Base-by-base conservation (phyloP, 2,329 filamentous ascomycete species). In the Nothophoma quercina region DNA sequence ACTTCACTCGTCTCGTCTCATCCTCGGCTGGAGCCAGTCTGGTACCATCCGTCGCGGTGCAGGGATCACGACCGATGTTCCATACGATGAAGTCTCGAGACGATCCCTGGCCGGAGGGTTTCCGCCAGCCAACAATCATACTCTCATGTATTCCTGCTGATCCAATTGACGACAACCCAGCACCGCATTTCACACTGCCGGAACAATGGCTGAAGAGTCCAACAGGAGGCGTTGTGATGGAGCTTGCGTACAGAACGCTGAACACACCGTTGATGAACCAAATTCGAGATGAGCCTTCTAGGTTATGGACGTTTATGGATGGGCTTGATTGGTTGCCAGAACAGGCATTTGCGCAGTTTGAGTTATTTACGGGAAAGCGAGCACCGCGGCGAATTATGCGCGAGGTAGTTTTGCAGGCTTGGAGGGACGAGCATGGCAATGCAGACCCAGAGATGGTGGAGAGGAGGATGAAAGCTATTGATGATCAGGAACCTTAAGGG, bases 291-390 rank as follows among this genome's bases (percentile, higher is more conserved):
- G 74, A 84, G 69, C 78, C 84, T 16, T 77, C 85, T 48, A 77
- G 81, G 58, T 81, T 89, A 32, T 93, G 89, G 89, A 86, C 91
- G 0, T 81, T 89, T 15, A 84, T 92, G 72, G 88, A 92, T 64
- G 89, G 89, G 0, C 76, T 93, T 10, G 89, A 93, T 62, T 80
- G 92, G 38, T 73, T 93, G 12, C 88, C 88, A 0, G 90, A 93
- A 69, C 89, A 93, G 68, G 90, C 88, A 0, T 90, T 90, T 72
- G 89, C 89, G 1, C 89, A 93, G 64, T 93, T 93, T 65, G 90
- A 93, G 72, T 74, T 93, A 2, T 91, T 93, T 69, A 92, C 89
- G 0, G 89, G 89, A 0, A 80, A 88, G 38, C 83, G 87, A 70
- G 88, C 88, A 13, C 89, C 89, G 2, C 82, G 89, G 21, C 77